These are phyloP conservation scores for Bolboschoenus planiculmis DNA, from an alignment of 176 grass and related monocot species.

Conservation along the genomic window DNA sequence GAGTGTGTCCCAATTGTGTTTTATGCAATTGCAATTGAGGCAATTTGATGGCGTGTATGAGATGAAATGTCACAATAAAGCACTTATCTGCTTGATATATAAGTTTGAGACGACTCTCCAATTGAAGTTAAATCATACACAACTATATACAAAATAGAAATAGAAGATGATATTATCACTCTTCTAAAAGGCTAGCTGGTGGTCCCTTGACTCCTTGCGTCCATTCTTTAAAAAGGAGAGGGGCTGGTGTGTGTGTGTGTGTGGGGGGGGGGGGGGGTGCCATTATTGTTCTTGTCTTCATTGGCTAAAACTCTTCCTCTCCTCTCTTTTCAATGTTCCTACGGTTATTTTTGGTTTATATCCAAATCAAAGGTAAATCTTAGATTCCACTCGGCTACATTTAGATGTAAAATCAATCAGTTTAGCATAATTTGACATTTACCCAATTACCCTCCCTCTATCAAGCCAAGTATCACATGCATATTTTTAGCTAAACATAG, in stretches of 20 bases:
- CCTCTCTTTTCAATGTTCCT: neutral
- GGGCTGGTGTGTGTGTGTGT: too few species aligned
- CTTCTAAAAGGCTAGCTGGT: neutral
- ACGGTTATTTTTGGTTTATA: neutral
- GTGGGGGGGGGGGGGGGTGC: too few species aligned
- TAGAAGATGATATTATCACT: neutral
- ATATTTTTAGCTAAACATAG: neutral
- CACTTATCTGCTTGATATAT: too few species aligned
- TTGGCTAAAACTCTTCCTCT: neutral
- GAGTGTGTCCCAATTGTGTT: too few species aligned
- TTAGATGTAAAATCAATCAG: neutral
- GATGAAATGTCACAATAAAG: neutral
- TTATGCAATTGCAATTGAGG: too few species aligned
- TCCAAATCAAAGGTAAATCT: neutral
- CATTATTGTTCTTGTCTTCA: constrained; percentile 18
- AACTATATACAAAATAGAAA: neutral
- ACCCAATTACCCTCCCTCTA: too few species aligned
- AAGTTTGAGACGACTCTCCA: too few species aligned
- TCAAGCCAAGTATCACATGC: neutral
- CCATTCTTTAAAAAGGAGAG: constrained; percentile 22
- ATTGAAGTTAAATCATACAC: too few species aligned
- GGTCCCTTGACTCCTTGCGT: constrained; percentile 3
- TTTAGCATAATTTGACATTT: neutral
- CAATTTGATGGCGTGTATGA: neutral
- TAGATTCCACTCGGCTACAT: neutral